These are phyloP conservation scores for Jaapia argillacea DNA, from an alignment of 768 basidiomycete species.

Conservation along the genomic window DNA sequence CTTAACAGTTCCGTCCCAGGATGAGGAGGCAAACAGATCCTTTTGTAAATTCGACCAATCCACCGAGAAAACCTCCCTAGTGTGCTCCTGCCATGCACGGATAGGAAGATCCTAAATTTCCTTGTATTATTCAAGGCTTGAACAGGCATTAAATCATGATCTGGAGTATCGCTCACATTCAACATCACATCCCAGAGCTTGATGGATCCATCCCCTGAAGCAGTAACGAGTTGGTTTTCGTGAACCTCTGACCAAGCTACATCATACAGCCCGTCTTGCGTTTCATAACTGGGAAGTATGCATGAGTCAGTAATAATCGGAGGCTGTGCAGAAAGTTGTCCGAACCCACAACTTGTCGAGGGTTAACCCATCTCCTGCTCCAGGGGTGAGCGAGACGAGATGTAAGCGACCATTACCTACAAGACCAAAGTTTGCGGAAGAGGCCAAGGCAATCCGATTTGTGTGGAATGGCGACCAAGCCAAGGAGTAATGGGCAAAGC, in stretches of 20 bases:
- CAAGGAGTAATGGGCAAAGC: constrained; percentile 74
- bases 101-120: constrained; percentile 72
- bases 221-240: constrained; percentile 87
- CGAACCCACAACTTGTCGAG: constrained; percentile 61
- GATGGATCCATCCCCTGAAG: constrained; percentile 85
- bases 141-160: not conserved
- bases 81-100: constrained; percentile 90
- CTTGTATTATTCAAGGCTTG: constrained; percentile 20
- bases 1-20: constrained; percentile 90
- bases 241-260: constrained; percentile 93
- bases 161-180: constrained; percentile 40
- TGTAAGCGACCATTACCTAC: constrained; percentile 93
- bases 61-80: constrained; percentile 84
- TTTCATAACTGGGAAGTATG: constrained; percentile 56
- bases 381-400: constrained; percentile 42
- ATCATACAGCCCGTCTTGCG: constrained; percentile 85
- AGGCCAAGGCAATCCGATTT: constrained; percentile 65
- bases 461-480: constrained; percentile 85
- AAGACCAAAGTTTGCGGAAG: constrained; percentile 87
- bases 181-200: constrained; percentile 86
- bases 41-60: constrained; percentile 96
- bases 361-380: constrained; percentile 35
- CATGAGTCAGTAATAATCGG: not conserved
- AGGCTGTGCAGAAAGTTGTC: constrained; percentile 4
- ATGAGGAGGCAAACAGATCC: constrained; percentile 76